Evolutionary conservation across 2,329 filamentous ascomycete genomes (phyloP).

Genomic region (Aspergillus quadricinctus): DNA sequence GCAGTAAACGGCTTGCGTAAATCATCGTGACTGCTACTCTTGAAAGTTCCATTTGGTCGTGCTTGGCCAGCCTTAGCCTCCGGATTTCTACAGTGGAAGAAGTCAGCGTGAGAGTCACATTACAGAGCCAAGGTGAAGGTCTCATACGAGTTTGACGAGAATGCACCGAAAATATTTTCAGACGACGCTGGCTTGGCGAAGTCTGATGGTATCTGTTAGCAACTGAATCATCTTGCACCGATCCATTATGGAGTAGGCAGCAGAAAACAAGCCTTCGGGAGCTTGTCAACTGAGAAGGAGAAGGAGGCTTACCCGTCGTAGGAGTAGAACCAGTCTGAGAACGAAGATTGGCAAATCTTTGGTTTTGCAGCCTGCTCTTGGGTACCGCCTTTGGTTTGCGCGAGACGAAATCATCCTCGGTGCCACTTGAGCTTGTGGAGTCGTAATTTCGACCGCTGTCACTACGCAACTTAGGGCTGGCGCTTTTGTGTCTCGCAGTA

Average conservation of each 20-base stretch:
- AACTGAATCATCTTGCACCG: neutral
- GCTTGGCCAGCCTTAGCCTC: slow-evolving; percentile 3
- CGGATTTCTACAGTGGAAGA: slow-evolving; percentile 5
- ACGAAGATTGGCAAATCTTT: slow-evolving; percentile 27
- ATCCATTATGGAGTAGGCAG: neutral
- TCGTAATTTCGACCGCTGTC: slow-evolving; percentile 30
- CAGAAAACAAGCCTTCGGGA: neutral
- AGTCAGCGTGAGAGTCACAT: slow-evolving; percentile 3
- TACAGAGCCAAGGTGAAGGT: slow-evolving; percentile 8
- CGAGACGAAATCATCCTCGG: slow-evolving; percentile 22
- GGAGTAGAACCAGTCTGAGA: slow-evolving; percentile 17
- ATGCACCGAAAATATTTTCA: slow-evolving; percentile 10
- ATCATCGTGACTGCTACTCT: slow-evolving; percentile 31
- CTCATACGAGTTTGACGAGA: neutral
- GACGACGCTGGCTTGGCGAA: slow-evolving; percentile 28
- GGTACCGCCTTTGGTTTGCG: slow-evolving; percentile 40
- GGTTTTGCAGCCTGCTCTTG: slow-evolving; percentile 33
- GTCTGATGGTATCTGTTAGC: slow-evolving; percentile 11
- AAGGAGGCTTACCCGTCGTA: slow-evolving; percentile 29
- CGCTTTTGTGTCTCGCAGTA: slow-evolving; percentile 38
- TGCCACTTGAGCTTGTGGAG: slow-evolving; percentile 39
- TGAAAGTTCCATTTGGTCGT: slow-evolving; percentile 20
- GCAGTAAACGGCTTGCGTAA: slow-evolving; percentile 40
- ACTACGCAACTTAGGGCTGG: slow-evolving; percentile 38
- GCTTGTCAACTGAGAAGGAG: neutral